phyloP scores from a whole-genome alignment of 2,329 filamentous ascomycete genomes.

The Ilyonectria mors-panacis region DNA sequence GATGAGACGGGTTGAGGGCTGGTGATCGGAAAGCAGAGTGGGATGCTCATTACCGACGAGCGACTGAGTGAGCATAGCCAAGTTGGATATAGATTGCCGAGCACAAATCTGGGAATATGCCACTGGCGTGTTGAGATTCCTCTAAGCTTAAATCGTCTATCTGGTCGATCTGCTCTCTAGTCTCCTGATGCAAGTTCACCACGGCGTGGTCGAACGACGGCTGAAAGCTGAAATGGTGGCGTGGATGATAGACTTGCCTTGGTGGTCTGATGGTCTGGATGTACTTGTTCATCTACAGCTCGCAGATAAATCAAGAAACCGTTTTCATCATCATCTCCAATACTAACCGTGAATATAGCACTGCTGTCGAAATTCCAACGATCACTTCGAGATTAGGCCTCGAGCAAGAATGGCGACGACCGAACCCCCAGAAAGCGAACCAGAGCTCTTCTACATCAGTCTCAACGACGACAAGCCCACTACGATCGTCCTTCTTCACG shows the following conservation, averaged over 20 bases:
- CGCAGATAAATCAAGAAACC: too few relatives aligned
- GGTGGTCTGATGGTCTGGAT: constrained; percentile 5
- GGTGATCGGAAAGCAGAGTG: not conserved
- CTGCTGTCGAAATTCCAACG: not conserved
- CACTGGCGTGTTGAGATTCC: not conserved
- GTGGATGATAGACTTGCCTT: not conserved
- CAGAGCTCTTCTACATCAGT: constrained; percentile 47
- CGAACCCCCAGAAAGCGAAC: constrained; percentile 8
- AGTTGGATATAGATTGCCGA: constrained; percentile 1
- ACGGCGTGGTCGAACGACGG: not conserved
- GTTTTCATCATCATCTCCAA: not conserved
- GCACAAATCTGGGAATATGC: not conserved
- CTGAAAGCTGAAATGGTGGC: constrained; percentile 14
- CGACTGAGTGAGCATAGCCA: not conserved
- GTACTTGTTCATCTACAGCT: not conserved
- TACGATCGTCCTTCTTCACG: constrained; percentile 53
- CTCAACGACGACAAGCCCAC: constrained; percentile 48
- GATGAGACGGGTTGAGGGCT: not conserved
- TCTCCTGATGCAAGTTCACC: not conserved
- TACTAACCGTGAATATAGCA: not conserved
- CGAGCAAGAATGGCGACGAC: constrained; percentile 21
- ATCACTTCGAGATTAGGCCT: not conserved
- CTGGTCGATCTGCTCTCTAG: not conserved
- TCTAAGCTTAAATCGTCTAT: not conserved
- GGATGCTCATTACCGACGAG: not conserved